These are phyloP conservation scores for Botrytis medusae DNA, from an alignment of 2,329 filamentous ascomycete genomes.

Conservation along the genomic window DNA sequence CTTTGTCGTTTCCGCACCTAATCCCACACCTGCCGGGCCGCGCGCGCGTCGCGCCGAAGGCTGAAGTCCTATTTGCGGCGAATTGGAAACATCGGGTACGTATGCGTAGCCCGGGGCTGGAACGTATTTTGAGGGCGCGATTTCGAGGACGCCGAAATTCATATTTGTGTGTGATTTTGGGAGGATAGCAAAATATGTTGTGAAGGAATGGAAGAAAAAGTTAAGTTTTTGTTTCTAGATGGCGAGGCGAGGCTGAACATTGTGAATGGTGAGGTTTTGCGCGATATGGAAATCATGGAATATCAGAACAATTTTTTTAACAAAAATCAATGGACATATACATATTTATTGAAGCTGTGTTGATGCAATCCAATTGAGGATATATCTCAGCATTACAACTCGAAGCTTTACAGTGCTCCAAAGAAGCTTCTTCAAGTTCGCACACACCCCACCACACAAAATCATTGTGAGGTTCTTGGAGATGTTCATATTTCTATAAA, in stretches of 20 bases:
- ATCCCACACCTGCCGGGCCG: conserved; percentile 48
- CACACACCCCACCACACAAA: background rate
- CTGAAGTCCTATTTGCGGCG: conserved; percentile 51
- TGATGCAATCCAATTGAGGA: background rate
- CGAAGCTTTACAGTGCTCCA: background rate
- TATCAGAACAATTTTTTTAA: background rate
- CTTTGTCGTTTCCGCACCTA: conserved; percentile 64
- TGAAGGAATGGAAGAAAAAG: too few species aligned
- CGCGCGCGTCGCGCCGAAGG: conserved; percentile 65
- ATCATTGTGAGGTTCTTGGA: background rate
- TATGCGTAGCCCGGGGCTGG: conserved; percentile 89
- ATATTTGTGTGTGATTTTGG: conserved; percentile 47
- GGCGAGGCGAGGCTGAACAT: conserved; percentile 4
- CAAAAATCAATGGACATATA: too few species aligned
- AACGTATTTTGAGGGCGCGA: conserved; percentile 68
- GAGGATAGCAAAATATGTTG: too few species aligned
- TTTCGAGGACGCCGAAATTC: conserved; percentile 77
- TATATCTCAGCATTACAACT: background rate
- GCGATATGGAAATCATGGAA: background rate
- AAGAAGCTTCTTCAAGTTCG: background rate
- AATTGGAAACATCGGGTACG: conserved; percentile 67
- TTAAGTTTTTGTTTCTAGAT: background rate
- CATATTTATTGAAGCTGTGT: background rate
- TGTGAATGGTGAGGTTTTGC: background rate
- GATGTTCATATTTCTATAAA: conserved; percentile 12